Evolutionary conservation across 2,329 filamentous ascomycete genomes (phyloP).

Genomic region (Plenodomus biglobosus): DNA sequence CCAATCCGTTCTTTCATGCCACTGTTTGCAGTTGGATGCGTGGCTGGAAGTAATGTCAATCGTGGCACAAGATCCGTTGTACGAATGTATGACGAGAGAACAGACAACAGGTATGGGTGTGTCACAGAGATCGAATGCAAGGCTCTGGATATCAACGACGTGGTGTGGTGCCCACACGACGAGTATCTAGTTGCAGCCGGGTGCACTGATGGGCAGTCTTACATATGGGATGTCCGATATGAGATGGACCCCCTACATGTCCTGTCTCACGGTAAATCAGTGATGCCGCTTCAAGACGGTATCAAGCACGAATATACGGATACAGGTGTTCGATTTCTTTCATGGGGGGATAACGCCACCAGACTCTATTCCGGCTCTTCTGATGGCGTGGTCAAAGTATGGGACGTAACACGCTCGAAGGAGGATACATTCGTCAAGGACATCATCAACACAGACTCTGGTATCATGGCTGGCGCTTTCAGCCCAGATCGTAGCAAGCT

Average conservation of each 20-base stretch:
- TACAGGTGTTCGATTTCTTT: constrained; percentile 59
- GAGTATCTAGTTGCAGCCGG: constrained; percentile 59
- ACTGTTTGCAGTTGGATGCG: constrained; percentile 57
- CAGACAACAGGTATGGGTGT: constrained; percentile 26
- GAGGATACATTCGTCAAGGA: constrained; percentile 57
- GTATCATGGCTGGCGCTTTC: constrained; percentile 61
- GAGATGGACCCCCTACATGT: constrained; percentile 51
- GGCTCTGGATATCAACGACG: constrained; percentile 63
- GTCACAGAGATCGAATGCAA: constrained; percentile 57
- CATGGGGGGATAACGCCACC: constrained; percentile 57
- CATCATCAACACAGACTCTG: constrained; percentile 52
- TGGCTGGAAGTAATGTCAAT: constrained; percentile 42
- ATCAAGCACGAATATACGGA: constrained; percentile 54
- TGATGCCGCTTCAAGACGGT: constrained; percentile 52
- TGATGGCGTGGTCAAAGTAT: constrained; percentile 61
- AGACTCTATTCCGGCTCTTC: constrained; percentile 62
- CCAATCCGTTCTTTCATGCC: constrained; percentile 39
- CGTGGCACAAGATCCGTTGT: constrained; percentile 53
- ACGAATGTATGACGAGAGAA: constrained; percentile 53
- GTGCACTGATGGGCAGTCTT: constrained; percentile 61
- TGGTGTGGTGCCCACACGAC: constrained; percentile 55
- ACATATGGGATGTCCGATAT: constrained; percentile 61
- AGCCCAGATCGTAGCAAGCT: constrained; percentile 58
- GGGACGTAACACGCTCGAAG: constrained; percentile 58
- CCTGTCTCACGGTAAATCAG: constrained; percentile 54